These are phyloP conservation scores for Zygotorulaspora danielsina DNA, from an alignment of 805 yeast genomes.

Conservation along the genomic window DNA sequence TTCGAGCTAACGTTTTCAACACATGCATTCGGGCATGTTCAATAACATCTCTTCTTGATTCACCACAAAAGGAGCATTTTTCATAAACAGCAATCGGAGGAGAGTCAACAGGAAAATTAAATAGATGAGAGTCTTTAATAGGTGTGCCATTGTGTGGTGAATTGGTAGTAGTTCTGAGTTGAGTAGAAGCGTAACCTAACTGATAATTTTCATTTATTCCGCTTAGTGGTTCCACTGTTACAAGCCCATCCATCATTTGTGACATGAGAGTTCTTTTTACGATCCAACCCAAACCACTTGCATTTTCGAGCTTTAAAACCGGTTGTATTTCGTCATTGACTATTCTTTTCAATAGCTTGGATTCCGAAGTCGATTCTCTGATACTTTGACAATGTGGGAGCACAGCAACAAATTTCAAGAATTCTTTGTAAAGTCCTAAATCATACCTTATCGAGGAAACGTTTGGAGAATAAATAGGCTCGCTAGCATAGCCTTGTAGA, in stretches of 20 bases:
- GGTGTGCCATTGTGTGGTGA: conserved; percentile 1
- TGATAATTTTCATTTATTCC: conserved; percentile 76
- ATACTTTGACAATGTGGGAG: conserved; percentile 35
- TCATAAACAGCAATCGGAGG: conserved; percentile 72
- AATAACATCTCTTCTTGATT: conserved; percentile 59
- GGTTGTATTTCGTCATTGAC: conserved; percentile 79
- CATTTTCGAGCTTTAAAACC: conserved; percentile 55
- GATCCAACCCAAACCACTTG: conserved; percentile 62
- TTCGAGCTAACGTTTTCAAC: conserved; percentile 45
- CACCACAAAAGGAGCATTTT: conserved; percentile 85
- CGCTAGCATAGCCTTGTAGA: conserved; percentile 9
- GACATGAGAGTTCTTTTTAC: conserved; percentile 57
- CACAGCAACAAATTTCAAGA: conserved; percentile 37
- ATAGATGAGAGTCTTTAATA: conserved; percentile 37
- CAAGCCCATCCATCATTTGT: conserved; percentile 72
- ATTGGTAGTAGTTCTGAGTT: conserved; percentile 2
- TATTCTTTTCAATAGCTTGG: conserved; percentile 59
- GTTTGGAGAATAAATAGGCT: conserved; percentile 40
- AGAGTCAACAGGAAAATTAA: conserved; percentile 43
- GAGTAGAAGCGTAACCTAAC: conserved; percentile 23
- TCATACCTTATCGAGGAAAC: conserved; percentile 43
- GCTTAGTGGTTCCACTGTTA: conserved; percentile 79
- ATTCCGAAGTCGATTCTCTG: conserved; percentile 39
- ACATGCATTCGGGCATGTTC: conserved; percentile 76
- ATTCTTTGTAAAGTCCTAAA: conserved; percentile 37